Percentiles rank a stretch among this genome's conserved stretches.
These are phyloP conservation scores for Geotrichum bryndzae DNA, from an alignment of 1,139 yeast species.

Conservation along the genomic window DNA sequence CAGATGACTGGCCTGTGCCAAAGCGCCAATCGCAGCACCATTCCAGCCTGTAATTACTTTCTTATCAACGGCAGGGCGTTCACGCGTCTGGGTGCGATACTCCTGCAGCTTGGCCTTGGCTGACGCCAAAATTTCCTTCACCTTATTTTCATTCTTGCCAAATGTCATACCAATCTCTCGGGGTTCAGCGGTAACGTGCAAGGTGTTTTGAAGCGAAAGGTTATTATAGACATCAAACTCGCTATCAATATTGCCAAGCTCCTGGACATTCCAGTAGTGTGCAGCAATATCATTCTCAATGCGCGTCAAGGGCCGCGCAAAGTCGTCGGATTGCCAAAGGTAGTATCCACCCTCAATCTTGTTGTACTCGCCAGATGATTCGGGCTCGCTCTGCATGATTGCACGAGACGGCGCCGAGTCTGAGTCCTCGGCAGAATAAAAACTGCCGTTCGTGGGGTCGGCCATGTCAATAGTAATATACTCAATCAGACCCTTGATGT, in stretches of 20 bases:
- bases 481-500: slow-evolving; percentile 28
- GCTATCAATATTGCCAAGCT: slow-evolving; percentile 36
- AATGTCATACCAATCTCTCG: slow-evolving; percentile 33
- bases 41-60: slow-evolving; percentile 37
- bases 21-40: slow-evolving; percentile 36
- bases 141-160: slow-evolving; percentile 28
- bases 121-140: slow-evolving; percentile 23
- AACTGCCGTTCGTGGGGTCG: slow-evolving; percentile 27
- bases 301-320: slow-evolving; percentile 29
- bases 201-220: slow-evolving; percentile 32
- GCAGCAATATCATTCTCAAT: slow-evolving; percentile 36
- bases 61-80: slow-evolving; percentile 31
- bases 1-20: slow-evolving; percentile 32
- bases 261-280: slow-evolving; percentile 35
- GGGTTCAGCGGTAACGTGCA: slow-evolving; percentile 21
- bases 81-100: slow-evolving; percentile 29
- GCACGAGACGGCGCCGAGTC: slow-evolving; percentile 26
- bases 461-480: slow-evolving; percentile 30
- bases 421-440: slow-evolving; percentile 36
- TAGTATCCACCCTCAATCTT: slow-evolving; percentile 36
- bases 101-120: slow-evolving; percentile 25
- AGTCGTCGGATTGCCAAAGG: slow-evolving; percentile 36
- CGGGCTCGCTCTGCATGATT: slow-evolving; percentile 4
- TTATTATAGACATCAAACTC: slow-evolving; percentile 34
- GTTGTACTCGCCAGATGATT: slow-evolving; percentile 12